Evolutionary conservation across 2,329 filamentous ascomycete genomes (phyloP).

Genomic region (Chaetomium olivaceum): DNA sequence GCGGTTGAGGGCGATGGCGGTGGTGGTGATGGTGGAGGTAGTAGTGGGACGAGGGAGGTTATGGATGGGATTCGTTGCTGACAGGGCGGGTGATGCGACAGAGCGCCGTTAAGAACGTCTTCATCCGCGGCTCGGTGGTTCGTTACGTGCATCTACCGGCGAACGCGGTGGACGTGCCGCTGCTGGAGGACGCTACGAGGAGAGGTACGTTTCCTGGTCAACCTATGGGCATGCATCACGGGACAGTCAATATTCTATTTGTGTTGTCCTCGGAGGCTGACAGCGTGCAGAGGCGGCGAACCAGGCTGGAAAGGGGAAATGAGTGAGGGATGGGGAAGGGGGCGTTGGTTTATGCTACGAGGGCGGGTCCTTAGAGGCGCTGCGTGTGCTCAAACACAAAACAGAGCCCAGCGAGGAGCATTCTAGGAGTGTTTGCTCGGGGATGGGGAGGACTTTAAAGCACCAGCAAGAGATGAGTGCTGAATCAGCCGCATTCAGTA

Average conservation of each 20-base stretch:
- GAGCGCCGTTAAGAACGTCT: conserved; percentile 89
- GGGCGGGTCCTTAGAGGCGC: background rate
- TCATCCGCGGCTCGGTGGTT: conserved; percentile 90
- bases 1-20: background rate
- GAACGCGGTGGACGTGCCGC: conserved; percentile 76
- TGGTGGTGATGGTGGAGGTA: background rate
- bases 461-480: background rate
- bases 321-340: conserved; percentile 30
- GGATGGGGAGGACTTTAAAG: background rate
- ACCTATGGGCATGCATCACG: no score
- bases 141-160: conserved; percentile 88
- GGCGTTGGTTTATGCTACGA: background rate
- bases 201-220: conserved; percentile 59
- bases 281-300: conserved; percentile 54
- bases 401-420: background rate
- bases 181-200: conserved; percentile 88
- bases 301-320: conserved; percentile 58
- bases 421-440: background rate
- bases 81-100: conserved; percentile 32
- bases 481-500: background rate
- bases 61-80: background rate
- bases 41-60: background rate
- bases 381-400: background rate
- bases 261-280: background rate
- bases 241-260: background rate